phyloP scores from a whole-genome alignment of 345 rosid species.

The Lenwebbia sp. region DNA sequence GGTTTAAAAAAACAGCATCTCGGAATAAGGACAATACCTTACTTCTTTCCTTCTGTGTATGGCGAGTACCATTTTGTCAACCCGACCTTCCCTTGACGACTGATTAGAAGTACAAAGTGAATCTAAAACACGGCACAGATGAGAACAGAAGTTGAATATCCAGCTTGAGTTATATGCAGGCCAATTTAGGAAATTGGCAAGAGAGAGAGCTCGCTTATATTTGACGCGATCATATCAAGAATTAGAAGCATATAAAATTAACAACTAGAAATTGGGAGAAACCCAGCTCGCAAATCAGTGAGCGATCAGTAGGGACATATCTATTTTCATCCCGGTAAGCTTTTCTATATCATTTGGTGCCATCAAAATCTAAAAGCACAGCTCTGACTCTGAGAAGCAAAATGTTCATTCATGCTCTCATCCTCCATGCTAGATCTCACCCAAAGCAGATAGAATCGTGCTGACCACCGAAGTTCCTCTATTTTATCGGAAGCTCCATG shows the following conservation, averaged over 20 bases:
- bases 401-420: not conserved
- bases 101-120: conserved; percentile 85
- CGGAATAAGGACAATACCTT: conserved; percentile 20
- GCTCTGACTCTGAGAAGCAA: not conserved
- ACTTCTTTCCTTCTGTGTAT: conserved; percentile 73
- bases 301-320: not conserved
- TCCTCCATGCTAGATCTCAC: not conserved
- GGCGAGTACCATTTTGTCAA: conserved; percentile 96
- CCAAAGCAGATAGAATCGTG: not conserved
- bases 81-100: conserved; percentile 97
- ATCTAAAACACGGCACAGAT: conserved; percentile 26
- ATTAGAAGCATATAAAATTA: not conserved
- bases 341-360: not conserved
- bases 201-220: not conserved
- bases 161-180: not conserved
- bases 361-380: not conserved
- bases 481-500: not conserved
- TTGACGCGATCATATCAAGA: not conserved
- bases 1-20: not conserved
- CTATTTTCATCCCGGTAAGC: not conserved
- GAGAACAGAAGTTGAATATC: not conserved
- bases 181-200: not conserved
- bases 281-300: not conserved
- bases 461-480: not conserved
- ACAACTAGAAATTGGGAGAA: not conserved